These are phyloP conservation scores for Eleusine coracana DNA, from an alignment of 176 grass and related monocot genomes.

Conservation along the genomic window DNA sequence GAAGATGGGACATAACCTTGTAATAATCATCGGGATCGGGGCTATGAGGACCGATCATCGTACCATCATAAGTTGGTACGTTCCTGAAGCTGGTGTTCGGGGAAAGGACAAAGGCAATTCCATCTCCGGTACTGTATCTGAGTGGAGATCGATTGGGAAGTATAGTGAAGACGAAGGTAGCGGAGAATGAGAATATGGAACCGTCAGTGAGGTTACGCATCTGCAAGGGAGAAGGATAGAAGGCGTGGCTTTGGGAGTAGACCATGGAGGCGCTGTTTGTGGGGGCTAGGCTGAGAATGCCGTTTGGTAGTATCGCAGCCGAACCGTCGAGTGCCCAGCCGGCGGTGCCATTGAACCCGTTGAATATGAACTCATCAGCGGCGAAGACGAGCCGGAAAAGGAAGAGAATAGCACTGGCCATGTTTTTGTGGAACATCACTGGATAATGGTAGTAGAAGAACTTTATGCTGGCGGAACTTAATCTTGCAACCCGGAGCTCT, in stretches of 20 bases:
- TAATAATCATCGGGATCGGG: too few species aligned
- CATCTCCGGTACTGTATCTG: too few species aligned
- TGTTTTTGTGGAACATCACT: background rate
- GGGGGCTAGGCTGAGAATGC: background rate
- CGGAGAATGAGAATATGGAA: background rate
- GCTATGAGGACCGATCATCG: too few species aligned
- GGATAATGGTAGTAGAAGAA: too few species aligned
- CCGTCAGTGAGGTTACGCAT: background rate
- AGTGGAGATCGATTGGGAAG: background rate
- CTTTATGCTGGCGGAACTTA: too few species aligned
- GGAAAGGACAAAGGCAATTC: too few species aligned
- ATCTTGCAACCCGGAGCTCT: too few species aligned
- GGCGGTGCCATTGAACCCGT: background rate
- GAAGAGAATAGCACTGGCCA: background rate
- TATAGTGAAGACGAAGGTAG: background rate
- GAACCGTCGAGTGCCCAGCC: background rate
- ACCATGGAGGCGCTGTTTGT: background rate
- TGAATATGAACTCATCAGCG: background rate
- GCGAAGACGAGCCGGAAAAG: background rate
- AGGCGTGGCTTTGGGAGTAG: background rate
- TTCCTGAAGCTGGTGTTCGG: too few species aligned
- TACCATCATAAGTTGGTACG: too few species aligned
- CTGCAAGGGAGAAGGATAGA: background rate
- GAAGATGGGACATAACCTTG: too few species aligned
- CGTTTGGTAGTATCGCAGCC: background rate